A percentile compares a stretch with the other conserved stretches of the same genome.
These are phyloP conservation scores for Typha latifolia DNA, from an alignment of 176 grass and related monocot species.

Conservation along the genomic window DNA sequence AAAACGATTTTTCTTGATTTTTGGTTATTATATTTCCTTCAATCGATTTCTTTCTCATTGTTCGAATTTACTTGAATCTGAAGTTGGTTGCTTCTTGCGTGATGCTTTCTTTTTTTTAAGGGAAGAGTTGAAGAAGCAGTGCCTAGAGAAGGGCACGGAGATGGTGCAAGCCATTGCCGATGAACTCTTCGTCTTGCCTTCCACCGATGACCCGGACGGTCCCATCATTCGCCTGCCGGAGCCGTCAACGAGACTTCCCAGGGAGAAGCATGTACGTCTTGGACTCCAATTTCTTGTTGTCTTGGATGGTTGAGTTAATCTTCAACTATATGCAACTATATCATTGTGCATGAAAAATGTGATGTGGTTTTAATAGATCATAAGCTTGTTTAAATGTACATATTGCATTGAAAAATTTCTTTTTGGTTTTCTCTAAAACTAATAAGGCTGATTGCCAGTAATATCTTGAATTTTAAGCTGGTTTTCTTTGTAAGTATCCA, in stretches of 20 bases:
- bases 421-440: no score
- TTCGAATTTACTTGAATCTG: no score
- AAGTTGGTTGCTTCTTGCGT: neutral
- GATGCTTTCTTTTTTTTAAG: slow-evolving; percentile 20
- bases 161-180: slow-evolving; percentile 71
- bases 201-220: slow-evolving; percentile 49
- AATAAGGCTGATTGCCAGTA: no score
- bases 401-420: no score
- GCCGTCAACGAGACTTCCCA: slow-evolving; percentile 47
- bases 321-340: neutral
- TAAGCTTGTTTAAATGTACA: no score
- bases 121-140: slow-evolving; percentile 45
- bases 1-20: neutral
- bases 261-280: slow-evolving; percentile 72
- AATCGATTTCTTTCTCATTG: no score
- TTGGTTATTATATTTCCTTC: no score
- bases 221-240: slow-evolving; percentile 55
- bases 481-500: no score
- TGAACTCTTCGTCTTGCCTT: slow-evolving; percentile 57
- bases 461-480: no score
- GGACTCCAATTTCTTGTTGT: neutral
- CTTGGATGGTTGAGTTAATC: neutral
- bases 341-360: no score
- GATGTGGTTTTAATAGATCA: no score
- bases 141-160: slow-evolving; percentile 58